phyloP scores from a whole-genome alignment of 202 grass and related monocot species.

The Zoysia matrella region DNA sequence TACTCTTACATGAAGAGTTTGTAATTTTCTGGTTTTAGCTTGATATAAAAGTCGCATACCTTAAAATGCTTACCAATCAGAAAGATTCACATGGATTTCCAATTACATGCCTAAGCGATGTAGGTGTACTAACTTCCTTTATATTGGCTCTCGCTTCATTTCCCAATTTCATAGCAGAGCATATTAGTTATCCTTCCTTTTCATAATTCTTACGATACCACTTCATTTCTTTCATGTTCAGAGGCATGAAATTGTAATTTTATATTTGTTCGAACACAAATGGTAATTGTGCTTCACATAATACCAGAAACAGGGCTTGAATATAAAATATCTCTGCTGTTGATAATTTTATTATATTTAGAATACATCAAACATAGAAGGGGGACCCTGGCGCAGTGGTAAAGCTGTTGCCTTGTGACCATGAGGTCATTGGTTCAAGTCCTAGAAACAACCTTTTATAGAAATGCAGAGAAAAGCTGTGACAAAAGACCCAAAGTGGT shows the following conservation, averaged over 20 bases:
- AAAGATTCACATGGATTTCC: background rate
- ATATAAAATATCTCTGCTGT: background rate
- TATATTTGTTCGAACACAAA: background rate
- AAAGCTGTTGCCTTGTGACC: too few species aligned
- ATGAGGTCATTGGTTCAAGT: too few species aligned
- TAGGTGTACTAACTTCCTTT: background rate
- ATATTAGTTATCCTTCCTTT: background rate
- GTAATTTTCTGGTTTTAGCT: background rate
- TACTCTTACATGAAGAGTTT: background rate
- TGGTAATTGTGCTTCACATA: background rate
- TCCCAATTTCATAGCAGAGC: background rate
- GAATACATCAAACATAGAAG: too few species aligned
- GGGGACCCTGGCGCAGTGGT: too few species aligned
- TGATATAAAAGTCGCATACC: background rate
- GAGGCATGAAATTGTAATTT: background rate
- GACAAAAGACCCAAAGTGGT: too few species aligned
- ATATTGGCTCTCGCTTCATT: background rate
- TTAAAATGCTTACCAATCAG: background rate
- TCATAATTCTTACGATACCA: background rate
- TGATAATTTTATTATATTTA: background rate
- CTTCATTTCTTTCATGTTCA: slow-evolving; percentile 17
- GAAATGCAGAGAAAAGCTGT: too few species aligned
- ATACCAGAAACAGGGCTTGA: background rate
- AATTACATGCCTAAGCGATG: background rate
- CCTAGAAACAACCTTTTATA: too few species aligned